A percentile compares a stretch with the other conserved stretches of the same genome.
Evolutionary conservation across 1,139 yeast genomes (phyloP).

Genomic region (Zhuliangozyma parablackwelliae): DNA sequence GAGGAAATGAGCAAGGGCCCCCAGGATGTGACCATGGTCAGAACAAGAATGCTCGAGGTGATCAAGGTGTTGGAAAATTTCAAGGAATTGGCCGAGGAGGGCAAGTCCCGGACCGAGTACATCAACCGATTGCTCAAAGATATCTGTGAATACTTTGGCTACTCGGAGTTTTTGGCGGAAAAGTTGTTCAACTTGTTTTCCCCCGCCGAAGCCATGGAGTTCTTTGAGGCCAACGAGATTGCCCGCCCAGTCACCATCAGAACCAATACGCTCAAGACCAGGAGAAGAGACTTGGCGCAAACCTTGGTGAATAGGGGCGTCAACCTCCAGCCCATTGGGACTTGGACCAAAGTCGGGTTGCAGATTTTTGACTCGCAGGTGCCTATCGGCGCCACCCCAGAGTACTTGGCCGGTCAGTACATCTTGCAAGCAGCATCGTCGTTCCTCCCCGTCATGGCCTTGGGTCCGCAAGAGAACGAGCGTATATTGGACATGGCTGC

Average conservation of each 20-base stretch:
- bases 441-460: conserved; percentile 94
- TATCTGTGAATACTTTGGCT: conserved; percentile 93
- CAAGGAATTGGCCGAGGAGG: conserved; percentile 78
- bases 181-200: conserved; percentile 85
- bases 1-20: conserved; percentile 48
- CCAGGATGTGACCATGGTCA: conserved; percentile 72
- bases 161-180: conserved; percentile 90
- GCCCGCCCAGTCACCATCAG: conserved; percentile 95
- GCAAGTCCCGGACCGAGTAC: conserved; percentile 80
- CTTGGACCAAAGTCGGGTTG: conserved; percentile 97
- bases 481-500: conserved; percentile 98
- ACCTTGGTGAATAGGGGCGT: conserved; percentile 95
- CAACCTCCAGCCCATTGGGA: conserved; percentile 92
- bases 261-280: conserved; percentile 89
- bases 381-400: conserved; percentile 99
- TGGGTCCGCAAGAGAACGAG: conserved; percentile 94
- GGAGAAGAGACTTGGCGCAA: conserved; percentile 95
- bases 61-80: conserved; percentile 95
- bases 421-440: conserved; percentile 98
- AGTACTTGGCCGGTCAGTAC: conserved; percentile 95
- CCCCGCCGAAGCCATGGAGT: conserved; percentile 96
- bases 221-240: conserved; percentile 96
- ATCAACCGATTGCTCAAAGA: conserved; percentile 72
- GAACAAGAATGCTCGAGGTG: conserved; percentile 93
- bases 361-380: conserved; percentile 97